Conservation (phyloP, 2,329 filamentous ascomycete species). For the Trichophyton schoenleinii region DNA sequence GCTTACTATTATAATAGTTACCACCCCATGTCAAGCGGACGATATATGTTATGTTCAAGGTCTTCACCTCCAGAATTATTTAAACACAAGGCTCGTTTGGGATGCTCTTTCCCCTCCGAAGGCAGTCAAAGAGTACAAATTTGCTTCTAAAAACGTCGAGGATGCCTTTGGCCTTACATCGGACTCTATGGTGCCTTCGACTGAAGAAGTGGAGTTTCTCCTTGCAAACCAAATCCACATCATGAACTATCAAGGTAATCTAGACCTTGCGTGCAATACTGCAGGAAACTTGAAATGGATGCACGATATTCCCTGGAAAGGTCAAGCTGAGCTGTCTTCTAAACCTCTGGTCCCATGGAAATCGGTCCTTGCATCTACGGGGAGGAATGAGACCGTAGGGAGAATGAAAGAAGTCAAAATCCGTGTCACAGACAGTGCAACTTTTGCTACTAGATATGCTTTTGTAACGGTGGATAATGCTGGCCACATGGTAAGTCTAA, state of each 20-base stretch:
- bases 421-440: background rate
- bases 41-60: slow-evolving; percentile 16
- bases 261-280: slow-evolving; percentile 32
- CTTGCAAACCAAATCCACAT: slow-evolving; percentile 28
- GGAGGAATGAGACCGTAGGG: background rate
- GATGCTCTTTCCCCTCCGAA: slow-evolving; percentile 24
- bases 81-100: slow-evolving; percentile 24
- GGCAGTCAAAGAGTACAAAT: slow-evolving; percentile 22
- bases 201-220: slow-evolving; percentile 21
- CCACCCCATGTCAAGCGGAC: background rate
- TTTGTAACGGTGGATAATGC: background rate
- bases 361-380: background rate
- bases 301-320: slow-evolving; percentile 14
- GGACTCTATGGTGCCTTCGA: background rate
- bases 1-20: background rate
- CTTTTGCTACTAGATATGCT: background rate
- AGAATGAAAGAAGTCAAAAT: slow-evolving; percentile 1
- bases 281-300: slow-evolving; percentile 24
- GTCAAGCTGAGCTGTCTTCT: slow-evolving; percentile 14
- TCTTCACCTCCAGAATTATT: slow-evolving; percentile 20
- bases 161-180: background rate
- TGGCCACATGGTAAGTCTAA: slow-evolving; percentile 1
- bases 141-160: slow-evolving; percentile 6
- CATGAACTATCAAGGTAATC: slow-evolving; percentile 30
- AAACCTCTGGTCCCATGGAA: slow-evolving; percentile 13